These are phyloP conservation scores for Euryodendron excelsum DNA, from an alignment of 148 eudicot species.

Conservation along the genomic window DNA sequence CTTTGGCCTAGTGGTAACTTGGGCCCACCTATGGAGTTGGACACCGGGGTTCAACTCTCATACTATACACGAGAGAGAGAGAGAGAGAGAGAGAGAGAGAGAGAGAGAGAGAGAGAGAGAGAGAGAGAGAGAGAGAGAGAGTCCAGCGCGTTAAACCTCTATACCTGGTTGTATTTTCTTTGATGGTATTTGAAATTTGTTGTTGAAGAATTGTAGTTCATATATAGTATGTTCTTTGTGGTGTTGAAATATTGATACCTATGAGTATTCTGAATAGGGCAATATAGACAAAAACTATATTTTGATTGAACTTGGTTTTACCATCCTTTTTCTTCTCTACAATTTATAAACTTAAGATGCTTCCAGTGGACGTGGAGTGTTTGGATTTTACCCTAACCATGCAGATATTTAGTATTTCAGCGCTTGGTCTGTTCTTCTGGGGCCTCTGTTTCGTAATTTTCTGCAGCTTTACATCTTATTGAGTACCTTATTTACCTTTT, in stretches of 20 bases:
- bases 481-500: constrained; percentile 42
- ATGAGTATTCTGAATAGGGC: not conserved
- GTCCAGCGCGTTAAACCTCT: not conserved
- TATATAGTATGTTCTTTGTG: not conserved
- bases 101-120: too few species aligned
- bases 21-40: too few species aligned
- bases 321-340: not conserved
- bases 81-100: not conserved
- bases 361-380: not conserved
- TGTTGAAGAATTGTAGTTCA: not conserved
- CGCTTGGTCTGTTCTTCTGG: not conserved
- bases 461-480: constrained; percentile 23
- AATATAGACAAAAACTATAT: not conserved
- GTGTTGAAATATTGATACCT: not conserved
- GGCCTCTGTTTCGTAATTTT: not conserved
- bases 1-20: too few species aligned
- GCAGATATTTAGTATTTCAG: not conserved
- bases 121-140: too few species aligned
- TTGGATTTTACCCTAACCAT: not conserved
- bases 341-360: not conserved
- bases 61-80: not conserved
- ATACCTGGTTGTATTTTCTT: not conserved
- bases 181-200: not conserved
- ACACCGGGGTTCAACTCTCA: not conserved
- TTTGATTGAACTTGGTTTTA: not conserved